Evolutionary conservation across 225 moss, liverwort and hornwort species (phyloP).

Genomic region (Sphagnum contortum): DNA sequence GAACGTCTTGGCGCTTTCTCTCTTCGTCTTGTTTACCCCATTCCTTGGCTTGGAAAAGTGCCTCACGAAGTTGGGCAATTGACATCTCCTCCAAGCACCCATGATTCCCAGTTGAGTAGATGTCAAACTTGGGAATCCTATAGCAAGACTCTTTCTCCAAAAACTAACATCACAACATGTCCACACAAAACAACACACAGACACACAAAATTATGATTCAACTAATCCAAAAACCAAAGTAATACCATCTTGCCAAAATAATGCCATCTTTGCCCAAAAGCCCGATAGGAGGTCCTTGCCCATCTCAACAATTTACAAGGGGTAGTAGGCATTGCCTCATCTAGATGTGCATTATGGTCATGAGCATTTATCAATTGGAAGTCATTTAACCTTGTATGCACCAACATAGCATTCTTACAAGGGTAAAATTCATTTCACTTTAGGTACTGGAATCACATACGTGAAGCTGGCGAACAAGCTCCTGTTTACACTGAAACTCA

Average conservation of each 20-base stretch:
- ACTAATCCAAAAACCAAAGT: too few species aligned
- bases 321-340: too few species aligned
- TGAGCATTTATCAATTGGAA: too few species aligned
- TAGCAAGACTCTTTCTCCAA: conserved; percentile 69
- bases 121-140: conserved; percentile 60
- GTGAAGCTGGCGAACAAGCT: conserved; percentile 65
- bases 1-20: conserved; percentile 37
- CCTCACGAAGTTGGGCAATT: conserved; percentile 53
- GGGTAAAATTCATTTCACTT: too few species aligned
- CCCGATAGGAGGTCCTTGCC: too few species aligned
- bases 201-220: too few species aligned
- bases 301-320: too few species aligned
- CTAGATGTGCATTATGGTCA: too few species aligned
- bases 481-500: conserved; percentile 68
- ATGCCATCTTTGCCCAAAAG: not conserved
- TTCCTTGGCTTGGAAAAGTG: conserved; percentile 46
- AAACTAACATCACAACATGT: conserved; percentile 17
- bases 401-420: too few species aligned
- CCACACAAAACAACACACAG: not conserved
- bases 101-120: conserved; percentile 41
- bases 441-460: conserved; percentile 12
- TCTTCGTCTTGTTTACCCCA: conserved; percentile 50
- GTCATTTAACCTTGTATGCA: too few species aligned
- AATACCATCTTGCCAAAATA: not conserved
- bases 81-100: conserved; percentile 60